phyloP scores from a whole-genome alignment of 257 asterid species.

The Handroanthus guayacan region DNA sequence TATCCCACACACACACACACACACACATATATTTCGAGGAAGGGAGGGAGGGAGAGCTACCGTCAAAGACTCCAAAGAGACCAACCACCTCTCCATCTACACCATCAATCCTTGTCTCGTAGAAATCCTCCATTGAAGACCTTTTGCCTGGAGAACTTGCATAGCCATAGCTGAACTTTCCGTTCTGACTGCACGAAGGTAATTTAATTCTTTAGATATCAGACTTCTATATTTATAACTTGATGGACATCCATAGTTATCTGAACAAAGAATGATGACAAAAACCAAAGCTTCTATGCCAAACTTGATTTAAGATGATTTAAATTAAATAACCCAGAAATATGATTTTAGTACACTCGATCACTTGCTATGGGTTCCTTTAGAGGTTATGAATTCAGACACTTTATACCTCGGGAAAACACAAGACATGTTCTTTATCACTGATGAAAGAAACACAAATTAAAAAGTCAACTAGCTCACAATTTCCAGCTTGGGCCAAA shows the following conservation, averaged over 20 bases:
- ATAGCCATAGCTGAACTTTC: constrained; percentile 96
- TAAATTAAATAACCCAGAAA: background rate
- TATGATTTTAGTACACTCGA: background rate
- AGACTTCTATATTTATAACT: constrained; percentile 18
- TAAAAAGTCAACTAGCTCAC: background rate
- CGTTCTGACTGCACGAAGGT: constrained; percentile 71
- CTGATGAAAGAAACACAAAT: background rate
- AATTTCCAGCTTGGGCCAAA: background rate
- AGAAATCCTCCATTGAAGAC: constrained; percentile 98
- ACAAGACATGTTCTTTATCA: background rate
- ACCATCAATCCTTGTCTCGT: constrained; percentile 97
- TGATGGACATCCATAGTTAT: constrained; percentile 24
- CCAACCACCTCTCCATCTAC: constrained; percentile 96
- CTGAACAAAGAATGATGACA: background rate
- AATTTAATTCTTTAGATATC: constrained; percentile 27
- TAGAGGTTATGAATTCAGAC: constrained; percentile 19
- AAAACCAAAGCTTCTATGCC: background rate
- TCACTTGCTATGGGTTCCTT: background rate
- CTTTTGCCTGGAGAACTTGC: constrained; percentile 98
- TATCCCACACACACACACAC: background rate
- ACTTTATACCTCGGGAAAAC: background rate
- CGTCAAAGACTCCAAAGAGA: constrained; percentile 98
- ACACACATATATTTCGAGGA: background rate
- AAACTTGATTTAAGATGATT: background rate
- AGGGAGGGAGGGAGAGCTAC: constrained; percentile 52